Percentiles rank a stretch among this genome's conserved stretches.
Conservation (phyloP, 495 filamentous ascomycete genomes). For the Hypoxylon fragiforme region DNA sequence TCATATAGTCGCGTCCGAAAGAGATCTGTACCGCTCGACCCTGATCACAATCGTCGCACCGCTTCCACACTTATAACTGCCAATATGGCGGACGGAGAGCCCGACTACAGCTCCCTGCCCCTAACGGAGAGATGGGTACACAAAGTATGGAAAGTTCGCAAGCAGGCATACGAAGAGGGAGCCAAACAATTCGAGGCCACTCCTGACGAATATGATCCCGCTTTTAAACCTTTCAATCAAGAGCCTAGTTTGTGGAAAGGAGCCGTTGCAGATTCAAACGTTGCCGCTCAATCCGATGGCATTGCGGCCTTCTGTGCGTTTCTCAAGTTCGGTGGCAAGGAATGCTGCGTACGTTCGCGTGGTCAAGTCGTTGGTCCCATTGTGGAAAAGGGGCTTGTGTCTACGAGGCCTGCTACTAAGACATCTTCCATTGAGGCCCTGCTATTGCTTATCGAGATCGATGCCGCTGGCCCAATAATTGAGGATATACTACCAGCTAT, state of each 20-base stretch:
- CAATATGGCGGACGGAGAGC: constrained; percentile 69
- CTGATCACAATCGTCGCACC: constrained; percentile 8
- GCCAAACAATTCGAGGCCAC: constrained; percentile 82
- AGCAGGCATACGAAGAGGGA: constrained; percentile 92
- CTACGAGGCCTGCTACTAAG: constrained; percentile 85
- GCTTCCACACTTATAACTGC: neutral
- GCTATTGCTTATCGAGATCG: constrained; percentile 85
- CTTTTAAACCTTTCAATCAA: constrained; percentile 82
- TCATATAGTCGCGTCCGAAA: constrained; percentile 15
- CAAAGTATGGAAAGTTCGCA: constrained; percentile 95
- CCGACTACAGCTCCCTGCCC: constrained; percentile 82
- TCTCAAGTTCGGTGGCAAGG: constrained; percentile 79
- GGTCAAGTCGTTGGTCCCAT: constrained; percentile 72
- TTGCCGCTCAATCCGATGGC: constrained; percentile 94
- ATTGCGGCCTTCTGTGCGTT: constrained; percentile 85
- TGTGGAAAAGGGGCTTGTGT: constrained; percentile 88
- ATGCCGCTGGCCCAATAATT: constrained; percentile 81
- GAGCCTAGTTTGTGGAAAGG: constrained; percentile 89
- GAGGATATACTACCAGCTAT: constrained; percentile 87
- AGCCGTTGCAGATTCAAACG: constrained; percentile 92
- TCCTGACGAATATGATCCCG: constrained; percentile 82
- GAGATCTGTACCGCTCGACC: neutral
- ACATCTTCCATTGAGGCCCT: constrained; percentile 83
- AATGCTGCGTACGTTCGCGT: constrained; percentile 81
- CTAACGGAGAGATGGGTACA: neutral